A percentile compares a stretch with the other conserved stretches of the same genome.
Evolutionary conservation across 2,329 filamentous ascomycete genomes (phyloP).

Genomic region (Cladobotryum mycophilum): DNA sequence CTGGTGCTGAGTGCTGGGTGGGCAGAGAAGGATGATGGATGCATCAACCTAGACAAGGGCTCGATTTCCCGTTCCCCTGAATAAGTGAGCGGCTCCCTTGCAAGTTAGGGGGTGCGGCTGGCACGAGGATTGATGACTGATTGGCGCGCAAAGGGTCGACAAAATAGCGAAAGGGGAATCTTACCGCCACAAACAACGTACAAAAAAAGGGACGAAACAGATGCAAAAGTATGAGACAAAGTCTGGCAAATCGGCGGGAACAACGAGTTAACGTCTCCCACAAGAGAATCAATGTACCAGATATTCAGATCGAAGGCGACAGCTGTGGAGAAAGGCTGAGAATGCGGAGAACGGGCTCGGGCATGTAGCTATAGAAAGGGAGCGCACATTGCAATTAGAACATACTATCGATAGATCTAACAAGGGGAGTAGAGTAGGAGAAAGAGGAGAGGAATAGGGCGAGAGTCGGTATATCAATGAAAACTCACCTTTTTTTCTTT

Average conservation of each 20-base stretch:
- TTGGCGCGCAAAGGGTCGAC: conserved; percentile 12
- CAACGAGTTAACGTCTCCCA: conserved; percentile 62
- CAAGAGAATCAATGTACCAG: conserved; percentile 37
- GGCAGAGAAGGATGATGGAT: background rate
- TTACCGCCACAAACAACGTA: conserved; percentile 44
- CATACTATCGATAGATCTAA: conserved; percentile 2
- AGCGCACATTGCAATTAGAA: conserved; percentile 20
- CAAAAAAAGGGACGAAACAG: conserved; percentile 32
- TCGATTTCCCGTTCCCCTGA: conserved; percentile 11
- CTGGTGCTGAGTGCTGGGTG: too few species aligned
- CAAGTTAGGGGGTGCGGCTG: conserved; percentile 20
- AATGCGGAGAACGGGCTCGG: conserved; percentile 28
- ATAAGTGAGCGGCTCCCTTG: conserved; percentile 22
- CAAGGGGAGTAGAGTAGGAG: background rate
- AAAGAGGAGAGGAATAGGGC: background rate
- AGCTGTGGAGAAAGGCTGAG: conserved; percentile 33
- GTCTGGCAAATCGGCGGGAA: conserved; percentile 47
- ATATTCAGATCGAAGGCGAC: conserved; percentile 28
- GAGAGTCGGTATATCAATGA: background rate
- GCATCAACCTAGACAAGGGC: conserved; percentile 11
- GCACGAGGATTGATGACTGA: conserved; percentile 19
- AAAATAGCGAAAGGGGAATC: conserved; percentile 26
- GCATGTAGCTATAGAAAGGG: conserved; percentile 30
- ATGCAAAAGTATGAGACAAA: conserved; percentile 37
- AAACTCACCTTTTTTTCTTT: conserved; percentile 5